Percentiles rank a stretch among this genome's conserved stretches.
Conservation (phyloP, 2,329 filamentous ascomycete species). For the Phaeomoniella chlamydospora region DNA sequence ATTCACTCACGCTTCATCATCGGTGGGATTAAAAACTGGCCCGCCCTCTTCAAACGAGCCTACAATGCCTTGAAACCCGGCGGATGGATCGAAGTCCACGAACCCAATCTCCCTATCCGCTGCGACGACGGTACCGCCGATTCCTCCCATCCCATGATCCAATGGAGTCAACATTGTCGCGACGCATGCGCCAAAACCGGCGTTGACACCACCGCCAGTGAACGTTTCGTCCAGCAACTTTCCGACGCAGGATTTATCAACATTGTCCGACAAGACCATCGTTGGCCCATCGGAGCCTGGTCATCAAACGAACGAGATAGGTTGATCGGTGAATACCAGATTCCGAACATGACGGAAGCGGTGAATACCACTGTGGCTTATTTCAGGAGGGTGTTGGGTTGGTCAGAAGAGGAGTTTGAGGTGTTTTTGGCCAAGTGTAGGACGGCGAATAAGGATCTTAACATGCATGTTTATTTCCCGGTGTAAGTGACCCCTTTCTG, state of each 20-base stretch:
- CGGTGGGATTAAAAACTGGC: conserved; percentile 12
- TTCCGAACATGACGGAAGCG: no score
- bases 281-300: conserved; percentile 1
- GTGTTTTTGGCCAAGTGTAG: conserved; percentile 12
- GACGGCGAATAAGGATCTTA: conserved; percentile 10
- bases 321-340: no score
- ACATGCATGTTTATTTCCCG: no score
- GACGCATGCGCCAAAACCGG: neutral
- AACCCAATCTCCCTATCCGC: conserved; percentile 1
- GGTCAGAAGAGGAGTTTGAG: conserved; percentile 11
- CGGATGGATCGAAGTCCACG: conserved; percentile 10
- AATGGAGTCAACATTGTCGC: conserved; percentile 13
- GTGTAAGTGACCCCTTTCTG: no score
- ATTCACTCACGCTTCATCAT: conserved; percentile 15
- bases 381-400: no score
- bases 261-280: neutral
- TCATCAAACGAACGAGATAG: conserved; percentile 13
- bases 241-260: neutral
- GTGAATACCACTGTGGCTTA: no score
- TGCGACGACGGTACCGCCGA: neutral
- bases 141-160: conserved; percentile 16
- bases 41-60: conserved; percentile 10
- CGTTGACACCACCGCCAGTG: neutral
- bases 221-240: neutral
- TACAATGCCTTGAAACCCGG: conserved; percentile 14